Evolutionary conservation across 2,329 filamentous ascomycete species (phyloP).

Genomic region (Fusarium temperatum): DNA sequence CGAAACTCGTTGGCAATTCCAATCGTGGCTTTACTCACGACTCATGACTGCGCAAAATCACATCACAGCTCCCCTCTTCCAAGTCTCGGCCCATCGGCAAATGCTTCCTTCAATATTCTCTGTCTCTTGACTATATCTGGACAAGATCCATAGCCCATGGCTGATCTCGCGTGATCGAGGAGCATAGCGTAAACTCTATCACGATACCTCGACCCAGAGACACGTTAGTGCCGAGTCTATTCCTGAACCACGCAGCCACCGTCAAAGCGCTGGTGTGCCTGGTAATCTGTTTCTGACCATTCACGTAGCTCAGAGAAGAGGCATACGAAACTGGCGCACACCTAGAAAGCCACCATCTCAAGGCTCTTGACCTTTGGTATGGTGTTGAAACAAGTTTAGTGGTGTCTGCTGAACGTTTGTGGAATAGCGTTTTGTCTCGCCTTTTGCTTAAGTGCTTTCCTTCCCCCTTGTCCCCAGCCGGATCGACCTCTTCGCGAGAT

Average conservation of each 20-base stretch:
- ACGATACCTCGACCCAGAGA: no score
- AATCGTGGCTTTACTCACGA: background rate
- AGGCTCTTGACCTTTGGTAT: background rate
- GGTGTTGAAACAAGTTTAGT: background rate
- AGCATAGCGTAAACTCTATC: background rate
- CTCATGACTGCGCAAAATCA: no score
- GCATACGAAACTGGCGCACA: background rate
- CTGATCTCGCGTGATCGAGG: background rate
- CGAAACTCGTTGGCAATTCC: no score
- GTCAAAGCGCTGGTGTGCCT: background rate
- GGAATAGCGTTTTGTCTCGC: background rate
- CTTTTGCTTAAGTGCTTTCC: background rate
- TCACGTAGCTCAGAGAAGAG: background rate
- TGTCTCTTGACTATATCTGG: fast-evolving
- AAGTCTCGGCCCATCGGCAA: background rate
- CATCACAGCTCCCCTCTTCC: background rate
- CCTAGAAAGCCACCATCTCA: no score
- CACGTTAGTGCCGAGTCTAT: background rate
- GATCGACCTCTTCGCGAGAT: background rate
- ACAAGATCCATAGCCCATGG: background rate
- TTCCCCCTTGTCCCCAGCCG: no score
- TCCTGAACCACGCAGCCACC: background rate
- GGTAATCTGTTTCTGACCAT: fast-evolving
- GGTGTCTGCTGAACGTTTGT: background rate
- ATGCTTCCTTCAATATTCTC: background rate